Evolutionary conservation across 345 rosid species (phyloP), one percentile per base, ranked within the genome.

Genomic region (Toxicodendron radicans): DNA sequence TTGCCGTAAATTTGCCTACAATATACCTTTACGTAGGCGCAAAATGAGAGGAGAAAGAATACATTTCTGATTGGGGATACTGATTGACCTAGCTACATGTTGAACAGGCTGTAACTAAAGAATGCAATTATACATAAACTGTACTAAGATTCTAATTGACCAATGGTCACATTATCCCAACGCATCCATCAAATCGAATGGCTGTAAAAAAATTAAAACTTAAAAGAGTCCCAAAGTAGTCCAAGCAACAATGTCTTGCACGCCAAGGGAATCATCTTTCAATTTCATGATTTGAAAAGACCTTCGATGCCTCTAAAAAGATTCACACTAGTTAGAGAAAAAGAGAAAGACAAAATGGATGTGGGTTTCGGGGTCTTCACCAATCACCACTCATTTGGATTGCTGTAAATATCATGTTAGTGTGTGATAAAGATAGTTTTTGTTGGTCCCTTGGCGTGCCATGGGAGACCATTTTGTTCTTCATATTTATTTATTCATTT

Each of bases 381-480:
- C 86, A 76, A 75, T 81, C 83, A 81, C 83, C 86, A 76, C 77
- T 81, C 83, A 81, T 81, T 83, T 76, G 80, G 73, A 58, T 75
- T 73, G 66, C 70, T 62, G 30, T 10, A 21, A 71, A 73, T 45
- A 51, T 54, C 30, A 51, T 6, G 14, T 45, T 46, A 54, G 81
- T 75, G 73, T 59, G 58, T 66, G 74, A 67, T 66, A 30, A 66
- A 66, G 66, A 66, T 10, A 12, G 17, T 14, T 66, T 14, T 66
- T 33, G 51, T 64, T 53, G 61, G 71, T 12, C 74, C 76, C 75
- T 60, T 75, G 78, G 87, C 87, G 83, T 84, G 87, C 87, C 66
- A 35, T 64, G 35, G 69, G 64, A 81, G 81, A 74, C 87, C 76
- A 59, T 51, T 60, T 43, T 57, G 41, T 69, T 58, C 72, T 69